A percentile compares a stretch with the other conserved stretches of the same genome.
Evolutionary conservation across 2,329 filamentous ascomycete species (phyloP).

Genomic region (Rutstroemia sp.): DNA sequence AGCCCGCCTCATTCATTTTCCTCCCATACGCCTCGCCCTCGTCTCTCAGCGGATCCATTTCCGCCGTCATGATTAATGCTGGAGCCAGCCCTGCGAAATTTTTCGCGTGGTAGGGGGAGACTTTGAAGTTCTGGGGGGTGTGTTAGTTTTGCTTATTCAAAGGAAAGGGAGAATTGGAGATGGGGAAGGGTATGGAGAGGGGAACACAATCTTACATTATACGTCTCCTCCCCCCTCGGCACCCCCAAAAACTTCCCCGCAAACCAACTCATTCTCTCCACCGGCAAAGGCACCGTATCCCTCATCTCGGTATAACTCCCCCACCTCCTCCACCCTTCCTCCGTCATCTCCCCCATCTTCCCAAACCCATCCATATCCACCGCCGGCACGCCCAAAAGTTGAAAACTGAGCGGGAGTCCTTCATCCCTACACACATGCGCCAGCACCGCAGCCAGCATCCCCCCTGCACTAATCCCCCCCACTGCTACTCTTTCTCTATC

Average conservation of each 20-base stretch:
- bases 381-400: constrained; percentile 16
- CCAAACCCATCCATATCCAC: constrained; percentile 14
- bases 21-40: constrained; percentile 26
- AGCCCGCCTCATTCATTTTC: constrained; percentile 16
- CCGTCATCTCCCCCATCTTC: constrained; percentile 1
- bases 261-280: constrained; percentile 16
- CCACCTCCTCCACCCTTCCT: constrained; percentile 10
- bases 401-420: constrained; percentile 15
- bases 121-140: constrained; percentile 3
- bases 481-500: constrained; percentile 14
- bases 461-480: constrained; percentile 18
- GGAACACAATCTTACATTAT: no score
- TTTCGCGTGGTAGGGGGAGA: constrained; percentile 24
- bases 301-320: constrained; percentile 16
- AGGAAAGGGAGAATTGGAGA: no score
- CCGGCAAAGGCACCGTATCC: constrained; percentile 11
- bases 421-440: constrained; percentile 15
- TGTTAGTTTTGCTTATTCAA: neutral
- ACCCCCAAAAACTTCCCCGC: constrained; percentile 13
- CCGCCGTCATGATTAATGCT: constrained; percentile 31
- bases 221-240: constrained; percentile 3
- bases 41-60: constrained; percentile 32
- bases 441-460: constrained; percentile 16
- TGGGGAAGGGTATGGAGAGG: no score
- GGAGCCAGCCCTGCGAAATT: constrained; percentile 25